Evolutionary conservation across 2,329 filamentous ascomycete species (phyloP).

Genomic region (Alternaria ventricosa): DNA sequence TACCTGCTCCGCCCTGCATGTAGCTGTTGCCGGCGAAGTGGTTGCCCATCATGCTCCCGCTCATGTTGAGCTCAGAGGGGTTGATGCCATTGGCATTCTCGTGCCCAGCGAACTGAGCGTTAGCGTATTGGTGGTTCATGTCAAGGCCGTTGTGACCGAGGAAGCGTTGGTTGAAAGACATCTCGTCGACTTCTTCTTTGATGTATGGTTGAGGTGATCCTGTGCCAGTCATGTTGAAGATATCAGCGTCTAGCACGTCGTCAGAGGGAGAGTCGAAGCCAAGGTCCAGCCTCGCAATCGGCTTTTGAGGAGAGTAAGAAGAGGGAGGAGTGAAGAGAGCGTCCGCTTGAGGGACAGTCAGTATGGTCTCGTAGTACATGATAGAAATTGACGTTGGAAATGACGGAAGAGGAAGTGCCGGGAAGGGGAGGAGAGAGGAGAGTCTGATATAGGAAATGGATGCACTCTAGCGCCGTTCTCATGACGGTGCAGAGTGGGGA

Average conservation of each 20-base stretch:
- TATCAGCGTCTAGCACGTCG: slow-evolving; percentile 52
- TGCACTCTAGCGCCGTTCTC: slow-evolving; percentile 30
- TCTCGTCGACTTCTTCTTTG: slow-evolving; percentile 72
- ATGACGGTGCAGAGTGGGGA: slow-evolving; percentile 40
- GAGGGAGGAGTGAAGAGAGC: slow-evolving; percentile 50
- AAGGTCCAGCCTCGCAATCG: slow-evolving; percentile 47
- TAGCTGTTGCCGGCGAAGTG: slow-evolving; percentile 71
- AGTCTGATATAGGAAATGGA: slow-evolving; percentile 34
- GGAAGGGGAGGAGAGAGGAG: slow-evolving; percentile 6
- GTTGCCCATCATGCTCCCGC: slow-evolving; percentile 62
- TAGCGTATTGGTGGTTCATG: slow-evolving; percentile 58
- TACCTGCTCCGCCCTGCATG: slow-evolving; percentile 76
- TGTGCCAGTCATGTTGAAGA: slow-evolving; percentile 62
- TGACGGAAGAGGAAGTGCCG: slow-evolving; percentile 16
- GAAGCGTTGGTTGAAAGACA: slow-evolving; percentile 61
- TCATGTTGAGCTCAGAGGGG: slow-evolving; percentile 83
- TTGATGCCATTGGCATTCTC: slow-evolving; percentile 65
- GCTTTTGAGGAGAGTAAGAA: slow-evolving; percentile 50
- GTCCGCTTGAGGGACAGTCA: slow-evolving; percentile 52
- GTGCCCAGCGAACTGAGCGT: slow-evolving; percentile 55
- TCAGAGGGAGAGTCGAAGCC: slow-evolving; percentile 49
- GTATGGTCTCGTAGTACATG: slow-evolving; percentile 47
- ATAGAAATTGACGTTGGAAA: slow-evolving; percentile 24
- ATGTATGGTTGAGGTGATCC: slow-evolving; percentile 67
- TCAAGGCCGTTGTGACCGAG: slow-evolving; percentile 58